A percentile compares a stretch with the other conserved stretches of the same genome.
These are phyloP conservation scores for Decorospora gaudefroyi DNA, from an alignment of 2,329 filamentous ascomycete genomes.

Conservation along the genomic window DNA sequence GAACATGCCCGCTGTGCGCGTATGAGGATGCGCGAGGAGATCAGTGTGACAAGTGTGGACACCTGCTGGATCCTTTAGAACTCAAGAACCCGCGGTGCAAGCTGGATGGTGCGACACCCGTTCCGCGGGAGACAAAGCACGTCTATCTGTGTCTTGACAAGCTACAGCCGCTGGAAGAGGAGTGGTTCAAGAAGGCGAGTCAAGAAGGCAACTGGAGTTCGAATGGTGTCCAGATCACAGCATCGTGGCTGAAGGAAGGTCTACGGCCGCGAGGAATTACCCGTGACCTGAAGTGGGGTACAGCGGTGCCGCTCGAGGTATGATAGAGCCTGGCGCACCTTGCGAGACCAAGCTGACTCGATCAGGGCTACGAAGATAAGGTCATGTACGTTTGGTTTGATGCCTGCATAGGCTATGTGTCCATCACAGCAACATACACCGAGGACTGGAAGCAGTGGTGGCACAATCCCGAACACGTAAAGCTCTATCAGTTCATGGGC, in stretches of 20 bases:
- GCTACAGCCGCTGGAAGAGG: conserved; percentile 74
- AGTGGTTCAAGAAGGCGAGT: conserved; percentile 76
- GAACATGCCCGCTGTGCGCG: conserved; percentile 72
- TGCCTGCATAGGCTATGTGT: conserved; percentile 92
- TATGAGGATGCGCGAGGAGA: conserved; percentile 59
- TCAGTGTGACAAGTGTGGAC: conserved; percentile 59
- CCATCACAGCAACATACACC: conserved; percentile 89
- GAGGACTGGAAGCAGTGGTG: conserved; percentile 93
- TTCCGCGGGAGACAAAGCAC: conserved; percentile 83
- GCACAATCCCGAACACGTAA: conserved; percentile 84
- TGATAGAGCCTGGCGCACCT: not conserved
- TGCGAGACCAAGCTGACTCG: conserved; percentile 9
- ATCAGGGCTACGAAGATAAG: conserved; percentile 67
- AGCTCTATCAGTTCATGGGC: conserved; percentile 90
- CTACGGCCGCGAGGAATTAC: conserved; percentile 88
- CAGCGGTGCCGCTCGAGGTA: conserved; percentile 59
- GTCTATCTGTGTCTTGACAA: conserved; percentile 86
- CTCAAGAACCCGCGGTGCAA: conserved; percentile 75
- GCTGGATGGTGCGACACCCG: conserved; percentile 80
- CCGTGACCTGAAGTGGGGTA: conserved; percentile 89
- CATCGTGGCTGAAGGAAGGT: conserved; percentile 81
- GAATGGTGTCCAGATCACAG: conserved; percentile 76
- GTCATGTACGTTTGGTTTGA: conserved; percentile 96
- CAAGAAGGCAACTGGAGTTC: conserved; percentile 75
- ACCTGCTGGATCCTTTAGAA: conserved; percentile 56